Percentiles rank a stretch among this genome's conserved stretches.
phyloP scores from a whole-genome alignment of 495 filamentous ascomycete species.

The Aspergillus affinis region DNA sequence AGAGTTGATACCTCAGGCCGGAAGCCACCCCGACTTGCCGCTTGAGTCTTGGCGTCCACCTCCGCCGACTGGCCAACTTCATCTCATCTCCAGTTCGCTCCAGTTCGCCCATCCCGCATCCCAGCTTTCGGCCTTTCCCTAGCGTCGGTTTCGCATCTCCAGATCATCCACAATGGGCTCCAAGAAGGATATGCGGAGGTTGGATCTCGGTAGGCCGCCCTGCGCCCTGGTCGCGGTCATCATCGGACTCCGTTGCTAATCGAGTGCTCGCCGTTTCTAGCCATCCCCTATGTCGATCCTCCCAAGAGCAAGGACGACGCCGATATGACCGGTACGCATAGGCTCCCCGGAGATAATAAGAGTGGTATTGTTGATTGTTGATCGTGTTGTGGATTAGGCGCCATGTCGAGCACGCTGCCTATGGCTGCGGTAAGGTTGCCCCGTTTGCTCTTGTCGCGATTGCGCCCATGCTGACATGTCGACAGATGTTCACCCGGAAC shows the following conservation, averaged over 20 bases:
- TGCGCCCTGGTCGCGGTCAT: neutral
- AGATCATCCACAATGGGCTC: conserved; percentile 57
- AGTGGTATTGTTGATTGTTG: conserved; percentile 9
- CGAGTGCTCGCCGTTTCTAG: conserved; percentile 32
- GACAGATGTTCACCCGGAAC: conserved; percentile 83
- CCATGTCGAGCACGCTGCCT: conserved; percentile 78
- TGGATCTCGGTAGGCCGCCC: conserved; percentile 70
- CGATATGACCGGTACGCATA: conserved; percentile 52
- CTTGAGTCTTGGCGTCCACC: conserved; percentile 12
- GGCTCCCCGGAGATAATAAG: neutral
- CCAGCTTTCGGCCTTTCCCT: neutral
- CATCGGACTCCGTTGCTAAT: neutral
- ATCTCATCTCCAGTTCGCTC: neutral
- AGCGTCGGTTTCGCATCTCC: neutral
- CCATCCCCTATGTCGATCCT: conserved; percentile 63
- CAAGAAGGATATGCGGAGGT: conserved; percentile 83
- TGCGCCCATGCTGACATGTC: conserved; percentile 20
- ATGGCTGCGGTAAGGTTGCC: conserved; percentile 74
- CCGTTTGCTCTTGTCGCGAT: neutral
- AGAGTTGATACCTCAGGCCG: conserved; percentile 3
- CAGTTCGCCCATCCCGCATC: conserved; percentile 2
- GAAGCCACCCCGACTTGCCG: conserved; percentile 1
- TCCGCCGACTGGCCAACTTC: neutral
- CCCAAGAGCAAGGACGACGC: conserved; percentile 53
- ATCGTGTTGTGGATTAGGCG: conserved; percentile 47